Evolutionary conservation across 805 yeast species (phyloP).

Genomic region (Pichia insulana): DNA sequence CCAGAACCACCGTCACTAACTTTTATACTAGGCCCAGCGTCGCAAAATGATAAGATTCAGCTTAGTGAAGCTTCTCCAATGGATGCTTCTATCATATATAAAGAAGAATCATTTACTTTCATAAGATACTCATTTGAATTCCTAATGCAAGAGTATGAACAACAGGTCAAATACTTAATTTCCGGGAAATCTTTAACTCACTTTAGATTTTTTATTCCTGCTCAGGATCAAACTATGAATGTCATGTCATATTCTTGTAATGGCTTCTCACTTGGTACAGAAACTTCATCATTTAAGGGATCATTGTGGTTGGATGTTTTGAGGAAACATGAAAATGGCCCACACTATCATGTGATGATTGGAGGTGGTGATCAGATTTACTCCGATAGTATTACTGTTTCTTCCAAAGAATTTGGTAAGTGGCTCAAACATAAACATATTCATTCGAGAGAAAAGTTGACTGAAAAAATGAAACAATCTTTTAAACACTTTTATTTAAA

Average conservation of each 20-base stretch:
- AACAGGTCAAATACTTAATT: constrained; percentile 53
- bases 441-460: constrained; percentile 31
- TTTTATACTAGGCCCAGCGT: constrained; percentile 30
- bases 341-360: constrained; percentile 80
- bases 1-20: constrained; percentile 13
- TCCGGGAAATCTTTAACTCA: constrained; percentile 33
- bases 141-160: constrained; percentile 41
- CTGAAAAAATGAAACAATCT: constrained; percentile 42
- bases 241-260: constrained; percentile 80
- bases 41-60: constrained; percentile 26
- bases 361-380: constrained; percentile 98
- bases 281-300: constrained; percentile 58
- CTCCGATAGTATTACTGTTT: constrained; percentile 67
- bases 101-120: constrained; percentile 42
- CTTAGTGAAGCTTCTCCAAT: neutral
- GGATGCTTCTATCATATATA: constrained; percentile 34
- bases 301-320: constrained; percentile 84
- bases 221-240: constrained; percentile 61
- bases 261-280: constrained; percentile 74
- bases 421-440: constrained; percentile 57
- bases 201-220: constrained; percentile 65
- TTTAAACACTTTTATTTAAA: constrained; percentile 59
- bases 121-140: constrained; percentile 58
- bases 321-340: constrained; percentile 43
- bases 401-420: constrained; percentile 42